Evolutionary conservation across 306 rosid genomes (phyloP).

Genomic region (Ammopiptanthus mongolicus): DNA sequence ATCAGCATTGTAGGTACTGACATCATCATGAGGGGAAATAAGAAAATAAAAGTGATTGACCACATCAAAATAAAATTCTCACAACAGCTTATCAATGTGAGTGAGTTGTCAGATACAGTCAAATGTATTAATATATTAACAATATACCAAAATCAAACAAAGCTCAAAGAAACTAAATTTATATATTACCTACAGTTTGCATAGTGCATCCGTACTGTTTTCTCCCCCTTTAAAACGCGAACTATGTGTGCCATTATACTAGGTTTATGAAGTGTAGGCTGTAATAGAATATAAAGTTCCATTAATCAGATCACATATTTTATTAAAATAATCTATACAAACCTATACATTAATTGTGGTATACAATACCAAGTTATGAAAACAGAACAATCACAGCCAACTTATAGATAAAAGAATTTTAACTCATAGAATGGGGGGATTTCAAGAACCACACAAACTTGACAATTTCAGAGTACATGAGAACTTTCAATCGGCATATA

Average conservation of each 20-base stretch:
- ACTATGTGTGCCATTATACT: slow-evolving; percentile 97
- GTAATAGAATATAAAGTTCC: slow-evolving; percentile 31
- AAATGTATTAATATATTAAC: background rate
- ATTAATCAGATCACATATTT: background rate
- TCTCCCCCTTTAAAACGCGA: slow-evolving; percentile 92
- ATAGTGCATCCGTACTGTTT: slow-evolving; percentile 95
- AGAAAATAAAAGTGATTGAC: background rate
- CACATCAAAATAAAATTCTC: slow-evolving; percentile 33
- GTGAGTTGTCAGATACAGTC: background rate
- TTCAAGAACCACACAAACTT: background rate
- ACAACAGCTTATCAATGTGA: background rate
- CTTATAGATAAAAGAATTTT: background rate
- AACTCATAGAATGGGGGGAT: background rate
- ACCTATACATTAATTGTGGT: background rate
- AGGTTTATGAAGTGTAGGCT: slow-evolving; percentile 99
- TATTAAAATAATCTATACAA: background rate
- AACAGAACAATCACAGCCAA: background rate
- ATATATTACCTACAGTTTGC: slow-evolving; percentile 64
- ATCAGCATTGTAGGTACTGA: slow-evolving; percentile 96
- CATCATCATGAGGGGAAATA: background rate
- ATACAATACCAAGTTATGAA: background rate
- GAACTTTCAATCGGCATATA: background rate
- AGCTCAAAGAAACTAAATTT: slow-evolving; percentile 1
- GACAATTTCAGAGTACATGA: background rate
- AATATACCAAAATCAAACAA: slow-evolving; percentile 8